Evolutionary conservation across 2,329 filamentous ascomycete genomes (phyloP).

Genomic region (Monilinia fructigena): DNA sequence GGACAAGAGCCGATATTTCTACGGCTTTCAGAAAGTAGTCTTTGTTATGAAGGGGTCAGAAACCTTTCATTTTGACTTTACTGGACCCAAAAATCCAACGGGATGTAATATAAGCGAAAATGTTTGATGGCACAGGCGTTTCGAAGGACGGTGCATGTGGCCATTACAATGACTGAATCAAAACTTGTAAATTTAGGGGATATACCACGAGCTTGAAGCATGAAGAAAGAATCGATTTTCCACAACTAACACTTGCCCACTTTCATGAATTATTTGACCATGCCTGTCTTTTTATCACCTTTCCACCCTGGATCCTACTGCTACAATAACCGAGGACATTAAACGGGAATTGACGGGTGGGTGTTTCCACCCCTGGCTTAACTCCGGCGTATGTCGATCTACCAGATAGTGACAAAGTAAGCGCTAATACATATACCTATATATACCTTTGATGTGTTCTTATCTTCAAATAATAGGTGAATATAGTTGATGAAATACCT

Average conservation of each 20-base stretch:
- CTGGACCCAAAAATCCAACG: constrained; percentile 19
- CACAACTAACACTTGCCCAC: neutral
- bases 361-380: neutral
- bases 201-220: constrained; percentile 22
- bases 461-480: neutral
- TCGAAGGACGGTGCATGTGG: constrained; percentile 44
- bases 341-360: constrained; percentile 2
- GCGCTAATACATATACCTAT: neutral
- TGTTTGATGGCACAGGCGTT: constrained; percentile 50
- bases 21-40: constrained; percentile 49
- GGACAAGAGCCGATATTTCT: constrained; percentile 63
- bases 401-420: neutral
- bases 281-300: neutral
- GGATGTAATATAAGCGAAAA: constrained; percentile 26
- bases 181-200: constrained; percentile 17
- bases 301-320: neutral
- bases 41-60: neutral
- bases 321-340: constrained; percentile 2
- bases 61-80: neutral
- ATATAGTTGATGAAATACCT: neutral
- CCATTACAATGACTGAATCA: neutral
- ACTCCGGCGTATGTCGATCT: neutral
- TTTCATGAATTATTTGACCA: neutral
- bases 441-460: neutral
- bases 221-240: constrained; percentile 4